These are phyloP conservation scores for Fistulinella prunicolor DNA, from an alignment of 768 basidiomycete species.

Conservation along the genomic window DNA sequence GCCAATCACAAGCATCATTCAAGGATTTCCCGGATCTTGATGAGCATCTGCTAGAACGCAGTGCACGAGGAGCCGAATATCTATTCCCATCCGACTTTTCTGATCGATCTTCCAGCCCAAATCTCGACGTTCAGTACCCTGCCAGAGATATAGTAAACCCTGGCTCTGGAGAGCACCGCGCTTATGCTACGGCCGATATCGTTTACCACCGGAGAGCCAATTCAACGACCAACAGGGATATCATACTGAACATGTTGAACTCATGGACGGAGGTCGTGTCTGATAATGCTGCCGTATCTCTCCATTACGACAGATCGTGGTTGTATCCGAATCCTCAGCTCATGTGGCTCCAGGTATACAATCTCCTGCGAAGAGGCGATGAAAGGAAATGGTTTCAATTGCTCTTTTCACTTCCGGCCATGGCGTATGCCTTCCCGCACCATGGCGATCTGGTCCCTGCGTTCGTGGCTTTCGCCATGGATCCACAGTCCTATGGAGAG, in stretches of 20 bases:
- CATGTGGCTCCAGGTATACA: slow-evolving; percentile 30
- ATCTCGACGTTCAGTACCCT: neutral
- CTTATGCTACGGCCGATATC: slow-evolving; percentile 12
- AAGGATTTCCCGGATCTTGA: neutral
- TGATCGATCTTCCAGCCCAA: neutral
- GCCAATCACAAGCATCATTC: slow-evolving; percentile 34
- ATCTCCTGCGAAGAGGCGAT: slow-evolving; percentile 18
- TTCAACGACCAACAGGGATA: neutral
- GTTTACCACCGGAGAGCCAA: neutral
- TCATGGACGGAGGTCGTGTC: slow-evolving; percentile 3
- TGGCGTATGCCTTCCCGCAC: slow-evolving; percentile 26
- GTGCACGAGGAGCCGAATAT: slow-evolving; percentile 5
- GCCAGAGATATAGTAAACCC: neutral
- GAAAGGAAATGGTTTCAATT: slow-evolving; percentile 18
- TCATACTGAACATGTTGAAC: slow-evolving; percentile 6
- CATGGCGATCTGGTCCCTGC: slow-evolving; percentile 20
- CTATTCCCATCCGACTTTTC: slow-evolving; percentile 8
- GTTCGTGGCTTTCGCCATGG: slow-evolving; percentile 31
- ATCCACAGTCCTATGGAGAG: slow-evolving; percentile 4
- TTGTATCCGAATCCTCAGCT: slow-evolving; percentile 17
- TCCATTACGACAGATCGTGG: slow-evolving; percentile 31
- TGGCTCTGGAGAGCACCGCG: slow-evolving; percentile 1
- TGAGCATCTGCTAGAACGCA: slow-evolving; percentile 13
- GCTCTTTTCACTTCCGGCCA: slow-evolving; percentile 32
- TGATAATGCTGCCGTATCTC: slow-evolving; percentile 1